Conservation (phyloP, 768 basidiomycete genomes). For the Lactarius tabidus region DNA sequence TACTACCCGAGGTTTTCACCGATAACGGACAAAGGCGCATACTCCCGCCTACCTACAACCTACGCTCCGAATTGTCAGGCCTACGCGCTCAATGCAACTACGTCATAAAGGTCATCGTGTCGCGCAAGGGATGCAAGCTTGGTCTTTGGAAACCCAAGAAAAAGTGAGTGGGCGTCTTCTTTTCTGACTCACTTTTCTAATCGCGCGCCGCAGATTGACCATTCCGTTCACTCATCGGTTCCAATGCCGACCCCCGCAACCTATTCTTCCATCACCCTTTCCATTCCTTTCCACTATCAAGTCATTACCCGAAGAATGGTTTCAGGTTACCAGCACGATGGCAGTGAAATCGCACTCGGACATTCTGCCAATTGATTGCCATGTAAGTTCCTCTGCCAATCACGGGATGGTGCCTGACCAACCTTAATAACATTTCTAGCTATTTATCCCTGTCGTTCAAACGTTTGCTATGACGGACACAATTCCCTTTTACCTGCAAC, state of each 20-base stretch:
- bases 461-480: constrained; percentile 51
- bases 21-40: constrained; percentile 16
- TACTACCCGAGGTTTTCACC: constrained; percentile 11
- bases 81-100: constrained; percentile 40
- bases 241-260: constrained; percentile 50
- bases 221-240: constrained; percentile 52
- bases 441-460: constrained; percentile 56
- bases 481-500: constrained; percentile 64
- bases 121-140: constrained; percentile 39
- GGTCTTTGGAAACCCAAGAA: constrained; percentile 45
- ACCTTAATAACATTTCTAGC: constrained; percentile 36
- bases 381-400: constrained; percentile 38
- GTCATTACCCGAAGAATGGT: constrained; percentile 63
- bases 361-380: constrained; percentile 42
- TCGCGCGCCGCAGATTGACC: constrained; percentile 35
- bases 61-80: constrained; percentile 33
- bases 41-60: constrained; percentile 47
- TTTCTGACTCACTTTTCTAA: not conserved
- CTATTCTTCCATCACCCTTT: constrained; percentile 42
- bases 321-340: constrained; percentile 45
- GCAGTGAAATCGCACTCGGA: constrained; percentile 35
- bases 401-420: not conserved
- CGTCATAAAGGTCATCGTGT: constrained; percentile 39
- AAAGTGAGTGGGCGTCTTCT: constrained; percentile 35
- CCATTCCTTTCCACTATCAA: constrained; percentile 58